Base-by-base conservation (phyloP, 2,329 filamentous ascomycete genomes). In the Niveomyces coronatus region DNA sequence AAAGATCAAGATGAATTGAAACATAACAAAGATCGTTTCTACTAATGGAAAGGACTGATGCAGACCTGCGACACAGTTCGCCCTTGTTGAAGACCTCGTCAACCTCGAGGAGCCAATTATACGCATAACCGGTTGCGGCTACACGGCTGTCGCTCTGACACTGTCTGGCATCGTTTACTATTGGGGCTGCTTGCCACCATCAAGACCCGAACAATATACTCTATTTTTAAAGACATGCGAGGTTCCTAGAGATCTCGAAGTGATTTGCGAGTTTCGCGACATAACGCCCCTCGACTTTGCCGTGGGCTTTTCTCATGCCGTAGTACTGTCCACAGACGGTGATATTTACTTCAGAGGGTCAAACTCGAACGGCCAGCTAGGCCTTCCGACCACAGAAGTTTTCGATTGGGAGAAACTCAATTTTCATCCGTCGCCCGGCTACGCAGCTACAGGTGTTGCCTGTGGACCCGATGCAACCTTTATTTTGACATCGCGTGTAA, bases 311-410 rank as follows among this genome's bases (percentile, higher is more conserved):
- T 62, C 63, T 7, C 77, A 82, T 52, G 62, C 74, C n/a, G 58
- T 79, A 8, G 68, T 68, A 5, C 51, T 82, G 17, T 71, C 67
- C 0, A 57, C 59, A 0, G 58, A 65, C 3, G 64, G 65, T 1
- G 57, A 58, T 15, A 53, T 82, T 0, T 79, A 68, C 45, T 68
- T 70, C 4, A 60, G 71, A 30, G 79, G 79, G 0, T 59, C 64
- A 24, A 79, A 79, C 41, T 45, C 46, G 2, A 74, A 73, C 47
- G 75, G 76, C 0, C 78, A 82, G 50, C 62, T 81, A 11, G 78
- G 76, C 1, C 41, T 73, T 17, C 50, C 50, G 5, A 35, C 23
- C 14, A 32, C 42, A 24, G n/a, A 38, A 9, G 41, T 50, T 16
- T 44, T 43, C 13, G 44, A 44, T 10, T 71, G 68, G 67, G 52